Percentiles rank a stretch among this genome's conserved stretches.
Conservation (phyloP, 1,284 basidiomycete genomes). For the Cryptococcus sp. region DNA sequence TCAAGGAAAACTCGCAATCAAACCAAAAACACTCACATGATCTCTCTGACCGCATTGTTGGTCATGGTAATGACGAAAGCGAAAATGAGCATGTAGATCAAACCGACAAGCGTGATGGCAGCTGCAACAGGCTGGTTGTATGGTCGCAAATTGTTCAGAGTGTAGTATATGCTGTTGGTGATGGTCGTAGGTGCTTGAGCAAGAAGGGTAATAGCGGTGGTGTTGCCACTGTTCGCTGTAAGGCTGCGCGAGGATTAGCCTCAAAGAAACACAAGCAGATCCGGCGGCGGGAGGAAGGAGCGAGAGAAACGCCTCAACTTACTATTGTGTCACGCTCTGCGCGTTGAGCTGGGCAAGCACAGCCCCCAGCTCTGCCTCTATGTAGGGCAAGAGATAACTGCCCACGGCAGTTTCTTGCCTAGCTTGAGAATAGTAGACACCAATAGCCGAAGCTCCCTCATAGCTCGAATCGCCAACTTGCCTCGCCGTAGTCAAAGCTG, state of each 20-base stretch:
- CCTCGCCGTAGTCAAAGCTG: slow-evolving; percentile 31
- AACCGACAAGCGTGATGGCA: slow-evolving; percentile 69
- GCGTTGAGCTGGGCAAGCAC: slow-evolving; percentile 33
- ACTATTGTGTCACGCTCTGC: slow-evolving; percentile 36
- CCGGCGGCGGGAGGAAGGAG: not conserved
- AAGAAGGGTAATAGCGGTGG: slow-evolving; percentile 57
- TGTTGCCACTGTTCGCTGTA: slow-evolving; percentile 44
- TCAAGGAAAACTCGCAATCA: not conserved
- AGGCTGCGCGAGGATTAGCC: slow-evolving; percentile 24
- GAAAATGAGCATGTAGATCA: slow-evolving; percentile 67
- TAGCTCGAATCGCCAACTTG: slow-evolving; percentile 39
- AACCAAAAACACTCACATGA: slow-evolving; percentile 35
- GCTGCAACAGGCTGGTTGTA: slow-evolving; percentile 68
- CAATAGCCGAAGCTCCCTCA: slow-evolving; percentile 33
- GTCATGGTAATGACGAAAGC: slow-evolving; percentile 53
- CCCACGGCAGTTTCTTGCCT: slow-evolving; percentile 51
- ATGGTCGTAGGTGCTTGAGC: slow-evolving; percentile 63
- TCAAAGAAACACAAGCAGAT: not conserved
- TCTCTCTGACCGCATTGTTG: slow-evolving; percentile 54
- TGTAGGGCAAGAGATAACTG: slow-evolving; percentile 46
- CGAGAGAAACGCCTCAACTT: slow-evolving; percentile 10
- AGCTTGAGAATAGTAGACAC: slow-evolving; percentile 50
- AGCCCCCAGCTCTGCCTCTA: slow-evolving; percentile 30
- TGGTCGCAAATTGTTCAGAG: slow-evolving; percentile 62
- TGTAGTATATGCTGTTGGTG: slow-evolving; percentile 59